Evolutionary conservation across 2,329 filamentous ascomycete genomes (phyloP).

Genomic region (Cytospora piceae): DNA sequence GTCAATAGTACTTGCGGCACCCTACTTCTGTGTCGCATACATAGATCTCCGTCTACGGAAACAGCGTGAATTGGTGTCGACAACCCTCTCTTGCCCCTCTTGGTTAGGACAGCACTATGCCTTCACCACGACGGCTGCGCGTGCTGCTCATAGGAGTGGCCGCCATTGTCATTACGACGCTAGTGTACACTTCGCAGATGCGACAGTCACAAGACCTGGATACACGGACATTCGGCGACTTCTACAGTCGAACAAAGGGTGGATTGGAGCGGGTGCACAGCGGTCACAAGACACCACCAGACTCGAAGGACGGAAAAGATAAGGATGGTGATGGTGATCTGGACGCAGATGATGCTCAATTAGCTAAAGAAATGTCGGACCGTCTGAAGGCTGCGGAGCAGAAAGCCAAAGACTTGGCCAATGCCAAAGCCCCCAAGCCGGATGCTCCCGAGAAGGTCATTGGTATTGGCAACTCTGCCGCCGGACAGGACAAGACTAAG

Average conservation of each 20-base stretch:
- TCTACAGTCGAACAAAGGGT: conserved; percentile 63
- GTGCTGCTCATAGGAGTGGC: conserved; percentile 67
- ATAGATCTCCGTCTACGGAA: background rate
- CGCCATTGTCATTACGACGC: conserved; percentile 65
- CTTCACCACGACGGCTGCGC: conserved; percentile 71
- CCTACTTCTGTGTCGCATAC: background rate
- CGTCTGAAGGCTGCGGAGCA: conserved; percentile 71
- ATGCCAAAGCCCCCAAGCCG: conserved; percentile 66
- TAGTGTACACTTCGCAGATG: conserved; percentile 73
- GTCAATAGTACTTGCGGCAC: background rate
- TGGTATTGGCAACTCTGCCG: conserved; percentile 61
- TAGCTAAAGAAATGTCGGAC: conserved; percentile 59
- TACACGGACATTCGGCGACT: conserved; percentile 52
- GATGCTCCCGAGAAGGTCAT: conserved; percentile 61
- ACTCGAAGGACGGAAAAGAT: conserved; percentile 48
- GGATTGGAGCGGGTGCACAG: conserved; percentile 51
- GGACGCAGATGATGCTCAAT: conserved; percentile 58
- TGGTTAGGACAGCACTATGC: conserved; percentile 52
- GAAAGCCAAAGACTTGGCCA: conserved; percentile 69
- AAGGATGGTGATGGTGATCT: conserved; percentile 59
- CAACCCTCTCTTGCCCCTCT: background rate
- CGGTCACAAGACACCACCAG: conserved; percentile 44
- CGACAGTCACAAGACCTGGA: conserved; percentile 55
- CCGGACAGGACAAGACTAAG: conserved; percentile 51
- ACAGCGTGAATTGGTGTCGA: background rate